Evolutionary conservation across 805 yeast species (phyloP).

Genomic region (Pichia ethanolica): DNA sequence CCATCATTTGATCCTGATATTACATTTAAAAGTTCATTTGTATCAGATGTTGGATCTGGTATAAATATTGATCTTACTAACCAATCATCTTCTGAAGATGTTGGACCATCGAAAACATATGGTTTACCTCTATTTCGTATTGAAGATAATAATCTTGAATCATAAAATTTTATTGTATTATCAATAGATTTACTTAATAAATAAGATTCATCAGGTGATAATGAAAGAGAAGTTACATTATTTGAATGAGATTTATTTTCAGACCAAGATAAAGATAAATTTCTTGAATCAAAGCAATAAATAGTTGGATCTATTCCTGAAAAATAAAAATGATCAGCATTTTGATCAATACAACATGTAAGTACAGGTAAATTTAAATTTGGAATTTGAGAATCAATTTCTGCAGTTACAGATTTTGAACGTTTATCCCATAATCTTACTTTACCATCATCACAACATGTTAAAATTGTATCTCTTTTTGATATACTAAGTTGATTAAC

Average conservation of each 20-base stretch:
- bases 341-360: conserved; percentile 35
- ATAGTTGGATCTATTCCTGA: conserved; percentile 66
- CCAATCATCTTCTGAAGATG: conserved; percentile 43
- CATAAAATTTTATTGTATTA: conserved; percentile 50
- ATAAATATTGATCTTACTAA: conserved; percentile 43
- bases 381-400: conserved; percentile 19
- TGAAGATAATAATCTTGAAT: conserved; percentile 32
- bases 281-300: conserved; percentile 50
- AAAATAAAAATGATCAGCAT: conserved; percentile 40
- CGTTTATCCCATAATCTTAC: conserved; percentile 60
- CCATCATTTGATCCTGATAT: conserved; percentile 59
- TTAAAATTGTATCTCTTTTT: conserved; percentile 28
- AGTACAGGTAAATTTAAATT: conserved; percentile 45
- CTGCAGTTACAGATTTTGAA: conserved; percentile 35
- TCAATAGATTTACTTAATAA: conserved; percentile 49
- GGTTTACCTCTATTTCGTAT: conserved; percentile 35
- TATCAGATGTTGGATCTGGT: conserved; percentile 29
- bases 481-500: conserved; percentile 48
- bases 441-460: conserved; percentile 63
- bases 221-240: conserved; percentile 47
- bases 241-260: conserved; percentile 36
- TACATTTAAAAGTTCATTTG: conserved; percentile 25
- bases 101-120: conserved; percentile 50
- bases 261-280: conserved; percentile 36
- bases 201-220: conserved; percentile 34